These are phyloP conservation scores for Colletotrichum tofieldiae DNA, from an alignment of 2,329 filamentous ascomycete species.

Conservation along the genomic window DNA sequence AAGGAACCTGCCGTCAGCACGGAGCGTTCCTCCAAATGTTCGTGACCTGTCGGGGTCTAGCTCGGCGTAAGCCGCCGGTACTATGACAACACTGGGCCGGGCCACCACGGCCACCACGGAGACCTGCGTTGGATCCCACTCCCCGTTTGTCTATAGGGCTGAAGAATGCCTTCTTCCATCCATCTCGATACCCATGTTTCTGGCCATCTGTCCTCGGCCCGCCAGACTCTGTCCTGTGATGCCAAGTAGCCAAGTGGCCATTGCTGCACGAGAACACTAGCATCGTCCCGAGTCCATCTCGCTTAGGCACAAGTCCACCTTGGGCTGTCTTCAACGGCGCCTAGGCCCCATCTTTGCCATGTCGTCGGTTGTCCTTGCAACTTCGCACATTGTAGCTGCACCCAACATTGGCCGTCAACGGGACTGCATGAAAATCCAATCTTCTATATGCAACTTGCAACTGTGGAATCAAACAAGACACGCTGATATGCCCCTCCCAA, in stretches of 20 bases:
- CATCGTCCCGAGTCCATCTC: constrained; percentile 19
- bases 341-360: constrained; percentile 8
- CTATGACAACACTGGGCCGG: constrained; percentile 18
- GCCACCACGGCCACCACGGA: constrained; percentile 10
- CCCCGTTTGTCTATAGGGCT: constrained; percentile 33
- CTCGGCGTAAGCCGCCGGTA: constrained; percentile 20
- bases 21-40: background rate
- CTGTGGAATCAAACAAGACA: constrained; percentile 30
- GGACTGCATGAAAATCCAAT: background rate
- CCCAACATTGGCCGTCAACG: background rate
- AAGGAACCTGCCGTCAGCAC: constrained; percentile 11
- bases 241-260: background rate
- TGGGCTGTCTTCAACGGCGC: constrained; percentile 12
- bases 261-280: constrained; percentile 20
- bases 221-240: background rate
- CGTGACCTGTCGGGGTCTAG: constrained; percentile 3
- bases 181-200: too few species aligned
- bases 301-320: constrained; percentile 14
- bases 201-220: background rate
- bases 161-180: background rate
- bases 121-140: background rate
- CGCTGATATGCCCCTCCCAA: constrained; percentile 31
- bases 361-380: background rate
- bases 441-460: constrained; percentile 23
- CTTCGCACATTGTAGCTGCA: background rate